Percentiles rank a stretch among this genome's conserved stretches.
These are phyloP conservation scores for Ampelomyces quisqualis DNA, from an alignment of 2,329 filamentous ascomycete species.

Conservation along the genomic window DNA sequence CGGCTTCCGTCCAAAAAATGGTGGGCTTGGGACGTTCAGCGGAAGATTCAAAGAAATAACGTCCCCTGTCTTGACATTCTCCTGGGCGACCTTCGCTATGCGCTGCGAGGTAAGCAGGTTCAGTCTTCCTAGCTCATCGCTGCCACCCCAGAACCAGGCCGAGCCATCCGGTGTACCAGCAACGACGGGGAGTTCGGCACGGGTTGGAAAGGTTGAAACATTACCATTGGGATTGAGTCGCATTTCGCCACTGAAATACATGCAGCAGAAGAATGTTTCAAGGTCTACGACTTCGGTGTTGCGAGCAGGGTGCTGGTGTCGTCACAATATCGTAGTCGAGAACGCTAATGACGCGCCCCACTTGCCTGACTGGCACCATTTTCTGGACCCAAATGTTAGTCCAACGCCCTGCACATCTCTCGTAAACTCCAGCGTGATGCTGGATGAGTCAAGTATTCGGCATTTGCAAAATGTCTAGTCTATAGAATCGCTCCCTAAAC, in stretches of 20 bases:
- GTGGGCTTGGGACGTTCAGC: constrained; percentile 54
- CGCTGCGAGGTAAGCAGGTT: constrained; percentile 60
- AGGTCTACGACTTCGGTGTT: background rate
- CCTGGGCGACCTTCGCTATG: constrained; percentile 53
- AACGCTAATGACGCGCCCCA: constrained; percentile 1
- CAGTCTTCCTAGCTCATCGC: constrained; percentile 55
- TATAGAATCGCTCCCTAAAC: constrained; percentile 17
- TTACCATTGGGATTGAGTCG: constrained; percentile 22
- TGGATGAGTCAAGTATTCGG: constrained; percentile 6
- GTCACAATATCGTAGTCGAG: background rate
- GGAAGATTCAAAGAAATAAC: constrained; percentile 62
- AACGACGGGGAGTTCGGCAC: constrained; percentile 20
- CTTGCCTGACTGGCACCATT: background rate
- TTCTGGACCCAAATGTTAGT: no score
- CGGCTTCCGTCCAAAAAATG: constrained; percentile 58
- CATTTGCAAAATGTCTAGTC: constrained; percentile 9
- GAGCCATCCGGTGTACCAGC: constrained; percentile 23
- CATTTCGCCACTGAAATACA: no score
- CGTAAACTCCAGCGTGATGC: no score
- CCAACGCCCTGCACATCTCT: no score
- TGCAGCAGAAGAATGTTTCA: no score
- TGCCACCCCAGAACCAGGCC: constrained; percentile 30
- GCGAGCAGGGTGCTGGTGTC: background rate
- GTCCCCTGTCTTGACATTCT: constrained; percentile 54
- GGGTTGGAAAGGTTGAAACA: constrained; percentile 22